Evolutionary conservation across 768 basidiomycete genomes (phyloP), one percentile per base, ranked within the genome.

Genomic region (Boletus sp.): DNA sequence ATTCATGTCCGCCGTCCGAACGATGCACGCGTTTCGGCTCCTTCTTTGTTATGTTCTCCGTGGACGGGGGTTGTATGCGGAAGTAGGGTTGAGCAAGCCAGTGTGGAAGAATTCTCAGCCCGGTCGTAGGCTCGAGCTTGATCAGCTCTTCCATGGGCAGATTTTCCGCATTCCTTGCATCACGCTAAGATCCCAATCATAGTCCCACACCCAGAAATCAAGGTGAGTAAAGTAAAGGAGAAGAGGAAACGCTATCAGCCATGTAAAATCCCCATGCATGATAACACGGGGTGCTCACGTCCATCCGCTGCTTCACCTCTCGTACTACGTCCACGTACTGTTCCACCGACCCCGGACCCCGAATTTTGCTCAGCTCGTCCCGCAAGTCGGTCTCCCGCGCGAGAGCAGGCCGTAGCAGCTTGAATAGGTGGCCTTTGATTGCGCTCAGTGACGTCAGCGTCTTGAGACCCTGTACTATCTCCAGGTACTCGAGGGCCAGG

Each of bases 341-440:
- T 19, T 65, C 66, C 13, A 64, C 39, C 35, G 52, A 52, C 23
- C 44, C 62, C 53, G 64, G 61, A 43, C 54, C 70, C 21, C 64
- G 69, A 32, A 83, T 71, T 44, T 71, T 75, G 7, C 90, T 90
- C 19, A 98, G 72, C 64, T 74, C 74, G 53, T 90, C 84, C 39
- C 96, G 76, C 54, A 97, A 68, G 65, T 94, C 93, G 2, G 71
- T 76, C 60, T 91, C 83, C 47, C 75, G 67, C 21, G 64, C 72
- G 32, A 98, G 74, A 0, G 85, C 88, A 0, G 92, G 92, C 0
- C 87, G 84, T 73, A 97, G 80, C 33, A 99, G 70, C 71, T 97
- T 92, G 81, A 97, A 99, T 33, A 99, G 67, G 65, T 99, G 96
- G 0, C 91, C 87, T 65, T 96, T 96, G 60, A 98, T 81, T 0